Percentiles rank a stretch among this genome's conserved stretches.
Evolutionary conservation across 2,329 filamentous ascomycete genomes (phyloP).

Genomic region (Trichoderma brevicompactum): DNA sequence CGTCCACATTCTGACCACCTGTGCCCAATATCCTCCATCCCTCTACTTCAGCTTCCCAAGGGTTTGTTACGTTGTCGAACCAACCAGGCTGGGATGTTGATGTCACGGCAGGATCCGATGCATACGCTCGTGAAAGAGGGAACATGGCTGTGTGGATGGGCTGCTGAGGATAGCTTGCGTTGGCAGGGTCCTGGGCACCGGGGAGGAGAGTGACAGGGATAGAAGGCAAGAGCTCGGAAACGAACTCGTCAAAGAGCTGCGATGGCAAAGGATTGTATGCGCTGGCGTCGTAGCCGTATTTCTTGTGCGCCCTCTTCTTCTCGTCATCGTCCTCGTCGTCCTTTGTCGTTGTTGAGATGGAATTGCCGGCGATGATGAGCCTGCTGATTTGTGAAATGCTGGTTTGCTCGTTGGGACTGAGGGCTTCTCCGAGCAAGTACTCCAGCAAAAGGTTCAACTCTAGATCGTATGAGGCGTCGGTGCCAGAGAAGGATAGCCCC

Average conservation of each 20-base stretch:
- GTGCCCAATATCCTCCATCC: slow-evolving; percentile 88
- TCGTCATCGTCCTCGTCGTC: slow-evolving; percentile 42
- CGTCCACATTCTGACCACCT: slow-evolving; percentile 90
- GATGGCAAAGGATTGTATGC: slow-evolving; percentile 87
- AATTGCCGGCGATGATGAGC: slow-evolving; percentile 91
- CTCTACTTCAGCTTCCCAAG: slow-evolving; percentile 87
- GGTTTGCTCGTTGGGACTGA: slow-evolving; percentile 63
- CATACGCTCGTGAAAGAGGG: slow-evolving; percentile 72
- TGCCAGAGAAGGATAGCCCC: slow-evolving; percentile 80
- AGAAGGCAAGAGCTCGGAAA: slow-evolving; percentile 78
- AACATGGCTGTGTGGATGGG: slow-evolving; percentile 93
- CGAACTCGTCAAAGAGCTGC: slow-evolving; percentile 80
- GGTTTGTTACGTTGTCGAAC: slow-evolving; percentile 90
- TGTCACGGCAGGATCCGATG: slow-evolving; percentile 48
- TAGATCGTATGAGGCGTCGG: slow-evolving; percentile 71
- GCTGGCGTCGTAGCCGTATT: slow-evolving; percentile 92
- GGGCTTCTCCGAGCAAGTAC: slow-evolving; percentile 82
- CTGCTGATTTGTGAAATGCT: slow-evolving; percentile 72
- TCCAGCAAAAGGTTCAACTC: slow-evolving; percentile 80
- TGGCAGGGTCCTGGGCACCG: slow-evolving; percentile 83
- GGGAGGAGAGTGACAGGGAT: slow-evolving; percentile 89
- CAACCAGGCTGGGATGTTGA: slow-evolving; percentile 61
- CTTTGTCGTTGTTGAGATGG: slow-evolving; percentile 69
- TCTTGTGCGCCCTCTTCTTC: slow-evolving; percentile 65
- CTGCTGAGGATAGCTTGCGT: slow-evolving; percentile 88